Base-by-base conservation (phyloP, 75 land plant genomes). In the Sequoia sempervirens region DNA sequence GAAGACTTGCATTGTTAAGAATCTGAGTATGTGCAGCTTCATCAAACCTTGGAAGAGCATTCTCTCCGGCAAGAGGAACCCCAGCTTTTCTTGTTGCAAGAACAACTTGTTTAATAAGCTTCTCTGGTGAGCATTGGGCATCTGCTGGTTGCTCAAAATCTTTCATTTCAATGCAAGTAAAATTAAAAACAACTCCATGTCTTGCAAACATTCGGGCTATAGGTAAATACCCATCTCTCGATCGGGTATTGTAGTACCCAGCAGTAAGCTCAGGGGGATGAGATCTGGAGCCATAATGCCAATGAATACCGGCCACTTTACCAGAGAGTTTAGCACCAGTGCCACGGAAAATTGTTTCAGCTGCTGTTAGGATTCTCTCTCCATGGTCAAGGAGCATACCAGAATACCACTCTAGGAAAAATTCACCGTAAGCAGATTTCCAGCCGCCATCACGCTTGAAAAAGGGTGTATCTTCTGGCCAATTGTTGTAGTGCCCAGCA, bases 181-280 rank as follows among this genome's bases (percentile, higher is more conserved):
- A 94, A 80, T 93, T 94, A 81, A 94, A 86, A 14, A 91, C 79
- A 2, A 91, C 95, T 41, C 92, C 91, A 84, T 94, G 95, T 15
- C 96, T 89, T 0, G 88, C 95, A 20, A 94, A 84, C 93, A 93
- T 93, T 8, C 73, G 86, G 9, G 96, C 96, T 45, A 94, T 90
- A 6, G 94, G 92, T 32, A 88, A 69, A 82, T 94, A 94, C 58
- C 96, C 96, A 80, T 94, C 95, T 30, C 88, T 88, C 83, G 54
- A 70, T 0, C 95, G 84, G 15, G 96, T 94, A 88, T 94, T 94
- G 87, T 93, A 94, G 75, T 94, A 94, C 2, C 96, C 96, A 4
- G 96, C 96, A 8, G 96, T 93, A 61, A 94, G 93, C 83, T 94
- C 96, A 6, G 96, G 88, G 47, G 96, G 89, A 86, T 94, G 96